Base-by-base conservation (phyloP, 805 yeast species). In the Clavispora fructus region DNA sequence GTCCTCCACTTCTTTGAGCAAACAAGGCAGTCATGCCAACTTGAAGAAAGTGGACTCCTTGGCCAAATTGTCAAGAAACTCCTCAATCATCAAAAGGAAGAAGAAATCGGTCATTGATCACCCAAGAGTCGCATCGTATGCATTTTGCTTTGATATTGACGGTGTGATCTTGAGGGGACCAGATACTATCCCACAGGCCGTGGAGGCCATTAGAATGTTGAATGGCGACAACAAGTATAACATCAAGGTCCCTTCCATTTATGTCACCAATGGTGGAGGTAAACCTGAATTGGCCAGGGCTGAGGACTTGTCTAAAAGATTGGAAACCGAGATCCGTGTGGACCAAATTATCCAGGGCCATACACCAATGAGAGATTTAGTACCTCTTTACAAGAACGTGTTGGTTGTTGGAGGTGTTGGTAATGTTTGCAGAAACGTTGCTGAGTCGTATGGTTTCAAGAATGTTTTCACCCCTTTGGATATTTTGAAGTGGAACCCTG, bases 181-280 rank as follows among this genome's bases (percentile, higher is more conserved):
- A 1, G 79, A 84, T 44, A 85, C 92, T 7, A 84, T 89, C 41
- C 91, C 94, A 0, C 83, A 85, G 58, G 95, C 95, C 1, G 77
- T 74, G 13, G 77, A 80, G 51, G 95, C 96, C 7, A 67, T 89
- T 54, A 74, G 75, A 51, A 61, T 85, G 71, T 74, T 89, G 51
- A 82, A 87, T 55, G 95, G 95, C 47, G 80, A 80, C 29, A 89
- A 89, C 71, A 75, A 80, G 59, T 82, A 85, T 69, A 79, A 84
- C 59, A 83, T 89, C 28, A 72, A 75, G 35, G 72, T 89, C 6
- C 96, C 97, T 0, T 91, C 82, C 68, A 79, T 89, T 17, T 61
- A 90, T 43, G 71, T 91, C 59, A 89, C 97, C 48, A 89, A 89
- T 63, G 97, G 97, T 55, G 96, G 96, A 55, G 97, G 97, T 42